Base-by-base conservation (phyloP, 2,329 filamentous ascomycete species). In the Calonectria montana region DNA sequence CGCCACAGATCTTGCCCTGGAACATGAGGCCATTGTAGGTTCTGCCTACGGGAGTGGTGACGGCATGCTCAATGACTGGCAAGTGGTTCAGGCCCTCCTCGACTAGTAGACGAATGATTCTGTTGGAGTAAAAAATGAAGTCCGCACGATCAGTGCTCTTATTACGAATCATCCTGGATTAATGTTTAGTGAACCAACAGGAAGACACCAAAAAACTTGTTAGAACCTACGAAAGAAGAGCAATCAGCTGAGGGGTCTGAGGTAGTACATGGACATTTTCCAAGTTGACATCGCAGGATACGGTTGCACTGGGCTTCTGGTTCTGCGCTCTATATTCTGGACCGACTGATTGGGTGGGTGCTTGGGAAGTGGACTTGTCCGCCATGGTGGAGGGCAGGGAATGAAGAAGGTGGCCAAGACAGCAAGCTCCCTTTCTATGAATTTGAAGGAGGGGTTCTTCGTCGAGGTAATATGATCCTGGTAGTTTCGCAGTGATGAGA, bases 111-210 rank as follows among this genome's bases (percentile, higher is more conserved):
- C 97, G 94, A 83, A 98, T 98, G 83, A 99, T 98, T 72, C 97
- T 92, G 86, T 99, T 99, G 50, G 96, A 98, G 87, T 98, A 98
- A 86, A 99, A 99, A 82, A 99, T 98, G 83, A 99, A 99, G 84
- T 99, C 97, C 74, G 95, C 97, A 71, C 97, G 94, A 69, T 93
- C 91, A 7, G 97, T 99, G 77, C 93, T 90, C 83, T 94, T 94
- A 84, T 98, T 95, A 78, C 97, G 93, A 82, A 99, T 98, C 90
- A 98, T 98, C 74, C 96, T 98, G 80, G 74, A 70, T 21, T 12
- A n/a, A 59, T 47, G 65, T 71, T 81, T 70, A 80, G 79, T 57
- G 70, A 37, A 39, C 37, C 48, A 50, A 1, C 59, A 62, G 69
- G 64, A 73, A n/a, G 72, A 73, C 45, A 74, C 65, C 69, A 39